Evolutionary conservation across 202 grass and related monocot genomes (phyloP).

Genomic region (Miscanthus sacchariflorus): DNA sequence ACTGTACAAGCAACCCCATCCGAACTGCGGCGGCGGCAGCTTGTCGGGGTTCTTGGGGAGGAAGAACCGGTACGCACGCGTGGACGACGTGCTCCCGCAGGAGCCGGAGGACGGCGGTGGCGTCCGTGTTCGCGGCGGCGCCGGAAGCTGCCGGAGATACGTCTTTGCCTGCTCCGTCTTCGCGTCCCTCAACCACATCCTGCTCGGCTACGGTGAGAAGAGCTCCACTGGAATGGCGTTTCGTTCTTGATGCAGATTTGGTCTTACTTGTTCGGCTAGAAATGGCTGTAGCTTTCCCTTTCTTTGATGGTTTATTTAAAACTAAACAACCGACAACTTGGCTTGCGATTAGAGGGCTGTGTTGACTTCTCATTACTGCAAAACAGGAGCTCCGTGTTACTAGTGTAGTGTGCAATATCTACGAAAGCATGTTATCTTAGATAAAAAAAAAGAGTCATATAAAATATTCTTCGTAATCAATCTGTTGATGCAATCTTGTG

Average conservation of each 20-base stretch:
- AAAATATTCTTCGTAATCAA: not conserved
- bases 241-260: conserved; percentile 33
- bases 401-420: too few relatives aligned
- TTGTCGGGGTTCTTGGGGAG: conserved; percentile 45
- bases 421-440: not conserved
- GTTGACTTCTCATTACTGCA: not conserved
- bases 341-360: not conserved
- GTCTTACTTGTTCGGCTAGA: not conserved
- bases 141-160: conserved; percentile 48
- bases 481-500: not conserved
- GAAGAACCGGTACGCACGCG: conserved; percentile 67
- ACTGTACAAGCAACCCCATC: too few relatives aligned
- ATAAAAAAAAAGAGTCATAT: not conserved
- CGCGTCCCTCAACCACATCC: conserved; percentile 90
- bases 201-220: conserved; percentile 87
- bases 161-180: conserved; percentile 76
- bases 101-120: conserved; percentile 38
- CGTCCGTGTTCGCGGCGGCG: conserved; percentile 15
- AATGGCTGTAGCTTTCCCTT: not conserved
- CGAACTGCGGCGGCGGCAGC: not conserved
- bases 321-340: not conserved
- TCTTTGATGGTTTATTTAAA: not conserved
- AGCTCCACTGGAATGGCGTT: not conserved
- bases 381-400: not conserved
- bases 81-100: conserved; percentile 60